Evolutionary conservation across 1,284 basidiomycete species (phyloP), one percentile per base, ranked within the genome.

Genomic region (Gymnopus androsaceus): DNA sequence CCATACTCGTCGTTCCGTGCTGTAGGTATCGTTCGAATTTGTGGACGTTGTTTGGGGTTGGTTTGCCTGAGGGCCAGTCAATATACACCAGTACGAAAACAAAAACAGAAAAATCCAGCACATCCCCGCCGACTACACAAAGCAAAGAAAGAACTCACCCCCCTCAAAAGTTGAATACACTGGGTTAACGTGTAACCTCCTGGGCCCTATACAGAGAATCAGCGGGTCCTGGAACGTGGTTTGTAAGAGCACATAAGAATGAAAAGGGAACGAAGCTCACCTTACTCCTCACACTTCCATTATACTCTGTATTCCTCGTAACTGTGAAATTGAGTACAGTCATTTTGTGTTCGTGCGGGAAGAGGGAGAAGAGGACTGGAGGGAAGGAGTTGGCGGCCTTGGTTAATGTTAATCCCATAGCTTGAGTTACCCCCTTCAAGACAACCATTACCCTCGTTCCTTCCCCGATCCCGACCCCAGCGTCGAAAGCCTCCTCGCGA

Each of bases 291-390:
- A 99, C 90, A 7, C 91, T 87, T 30, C 82, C 92, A 11, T 84
- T 82, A 70, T 92, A 98, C 73, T 99, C 97, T 1, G 96, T 99
- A 67, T 99, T 99, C 17, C 97, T 80, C 69, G 95, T 94, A 1
- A 98, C 83, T 9, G 92, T 88, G 63, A 99, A 97, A 72, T 99
- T 94, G 40, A 97, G 77, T 11, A 96, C 92, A 6, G 94, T 90
- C 64, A 91, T 88, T 75, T 99, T 99, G 77, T 98, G 96, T 67
- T 99, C 97, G 69, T 99, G 95, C 66, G 94, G 88, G 54, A 96
- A 76, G 38, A 99, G 78, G 3, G 90, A 90, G 64, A 96, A 95
- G 7, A 96, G 66, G 62, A 96, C 77, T 0, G 90, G 89, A 2
- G 78, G 69, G 12, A 28, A 17, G 7, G 7, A 6, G 7, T 30